Conservation (phyloP, 257 asterid genomes). For the Voacanga thouarsii region DNA sequence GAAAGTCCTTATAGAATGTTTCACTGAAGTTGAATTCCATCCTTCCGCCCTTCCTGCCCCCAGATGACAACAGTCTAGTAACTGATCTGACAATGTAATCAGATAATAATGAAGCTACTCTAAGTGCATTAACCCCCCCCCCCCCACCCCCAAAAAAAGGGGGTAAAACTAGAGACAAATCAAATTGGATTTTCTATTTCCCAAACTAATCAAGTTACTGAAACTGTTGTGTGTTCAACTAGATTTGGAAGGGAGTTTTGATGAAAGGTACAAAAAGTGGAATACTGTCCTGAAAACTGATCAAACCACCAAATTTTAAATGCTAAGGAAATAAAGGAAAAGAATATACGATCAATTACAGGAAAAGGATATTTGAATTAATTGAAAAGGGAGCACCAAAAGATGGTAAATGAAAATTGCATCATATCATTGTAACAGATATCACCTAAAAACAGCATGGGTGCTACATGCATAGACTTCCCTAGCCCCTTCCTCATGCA, state of each 20-base stretch:
- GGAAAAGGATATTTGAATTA: background rate
- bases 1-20: background rate
- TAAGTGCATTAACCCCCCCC: too few species aligned
- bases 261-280: background rate
- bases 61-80: background rate
- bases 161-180: too few species aligned
- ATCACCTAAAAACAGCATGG: constrained; percentile 92
- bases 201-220: too few species aligned
- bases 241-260: background rate
- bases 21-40: background rate
- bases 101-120: background rate
- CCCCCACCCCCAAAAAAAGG: too few species aligned
- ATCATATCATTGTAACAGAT: background rate
- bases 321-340: background rate
- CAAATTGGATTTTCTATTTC: too few species aligned
- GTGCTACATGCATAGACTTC: constrained; percentile 97
- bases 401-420: background rate
- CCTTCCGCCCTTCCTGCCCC: background rate
- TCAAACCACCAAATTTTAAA: background rate
- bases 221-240: too few species aligned
- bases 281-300: background rate
- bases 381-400: background rate
- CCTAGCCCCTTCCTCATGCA: constrained; percentile 89
- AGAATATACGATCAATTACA: too few species aligned
- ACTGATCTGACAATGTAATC: background rate